Conservation (phyloP, 352 stramenopile species). For the Globisporangium nagaii region DNA sequence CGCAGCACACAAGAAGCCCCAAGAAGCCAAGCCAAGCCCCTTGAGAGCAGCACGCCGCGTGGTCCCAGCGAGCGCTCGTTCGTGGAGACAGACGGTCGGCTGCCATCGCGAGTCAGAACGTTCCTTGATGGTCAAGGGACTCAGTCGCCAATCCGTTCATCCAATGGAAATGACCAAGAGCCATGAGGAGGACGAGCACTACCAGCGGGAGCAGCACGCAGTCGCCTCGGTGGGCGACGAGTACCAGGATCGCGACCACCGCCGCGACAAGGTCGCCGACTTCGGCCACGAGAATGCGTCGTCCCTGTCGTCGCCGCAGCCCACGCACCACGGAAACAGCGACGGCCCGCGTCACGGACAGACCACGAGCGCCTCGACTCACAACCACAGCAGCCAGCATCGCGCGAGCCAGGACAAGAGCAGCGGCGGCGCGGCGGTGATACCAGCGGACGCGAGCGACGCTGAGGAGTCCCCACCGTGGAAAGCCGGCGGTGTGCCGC, state of each 20-base stretch:
- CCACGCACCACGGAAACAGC: too few relatives aligned
- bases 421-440: neutral
- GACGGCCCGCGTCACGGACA: neutral
- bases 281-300: neutral
- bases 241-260: constrained; percentile 16
- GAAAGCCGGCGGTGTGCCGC: neutral
- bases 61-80: too few relatives aligned
- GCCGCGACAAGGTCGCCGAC: constrained; percentile 4
- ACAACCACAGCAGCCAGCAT: too few relatives aligned
- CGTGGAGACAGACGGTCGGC: too few relatives aligned
- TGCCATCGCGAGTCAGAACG: too few relatives aligned
- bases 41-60: too few relatives aligned
- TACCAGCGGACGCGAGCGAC: constrained; percentile 8
- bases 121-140: constrained; percentile 41
- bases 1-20: too few relatives aligned
- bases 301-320: too few relatives aligned
- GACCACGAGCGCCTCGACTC: neutral
- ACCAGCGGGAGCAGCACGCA: too few relatives aligned
- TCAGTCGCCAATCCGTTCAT: constrained; percentile 63
- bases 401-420: neutral
- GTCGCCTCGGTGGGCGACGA: neutral
- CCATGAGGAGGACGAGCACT: constrained; percentile 11
- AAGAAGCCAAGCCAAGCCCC: too few relatives aligned
- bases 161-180: constrained; percentile 40
- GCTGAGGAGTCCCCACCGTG: constrained; percentile 14